A percentile compares a stretch with the other conserved stretches of the same genome.
Conservation (phyloP, 352 stramenopile species). For the Hyaloperonospora arabidopsidis region DNA sequence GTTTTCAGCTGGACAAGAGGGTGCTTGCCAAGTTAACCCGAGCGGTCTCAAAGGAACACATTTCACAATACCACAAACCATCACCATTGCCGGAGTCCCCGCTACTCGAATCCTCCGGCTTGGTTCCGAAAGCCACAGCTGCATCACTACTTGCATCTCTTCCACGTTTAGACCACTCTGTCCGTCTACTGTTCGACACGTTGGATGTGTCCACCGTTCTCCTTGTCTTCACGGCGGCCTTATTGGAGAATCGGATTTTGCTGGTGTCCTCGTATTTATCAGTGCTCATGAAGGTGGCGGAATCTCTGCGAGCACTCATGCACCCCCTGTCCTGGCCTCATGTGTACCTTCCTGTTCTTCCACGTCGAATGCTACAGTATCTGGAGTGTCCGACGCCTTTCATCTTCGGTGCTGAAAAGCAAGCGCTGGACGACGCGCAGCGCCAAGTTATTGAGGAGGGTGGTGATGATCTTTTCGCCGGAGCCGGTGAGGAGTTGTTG, state of each 20-base stretch:
- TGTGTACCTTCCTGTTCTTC: slow-evolving; percentile 78
- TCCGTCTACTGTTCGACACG: slow-evolving; percentile 75
- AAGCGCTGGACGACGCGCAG: slow-evolving; percentile 46
- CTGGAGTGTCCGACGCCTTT: slow-evolving; percentile 82
- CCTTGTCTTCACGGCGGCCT: slow-evolving; percentile 64
- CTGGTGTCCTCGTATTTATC: slow-evolving; percentile 76
- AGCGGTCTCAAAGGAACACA: slow-evolving; percentile 56
- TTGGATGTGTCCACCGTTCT: slow-evolving; percentile 68
- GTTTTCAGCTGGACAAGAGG: slow-evolving; percentile 74
- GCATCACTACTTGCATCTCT: slow-evolving; percentile 37
- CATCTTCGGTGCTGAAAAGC: slow-evolving; percentile 73
- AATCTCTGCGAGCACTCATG: slow-evolving; percentile 77
- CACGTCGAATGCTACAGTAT: slow-evolving; percentile 71
- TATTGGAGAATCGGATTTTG: slow-evolving; percentile 76
- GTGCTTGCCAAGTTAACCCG: slow-evolving; percentile 70
- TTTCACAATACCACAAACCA: slow-evolving; percentile 43
- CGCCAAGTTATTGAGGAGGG: slow-evolving; percentile 35
- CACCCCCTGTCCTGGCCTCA: slow-evolving; percentile 83
- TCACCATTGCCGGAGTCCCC: slow-evolving; percentile 29
- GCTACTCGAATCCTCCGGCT: slow-evolving; percentile 27
- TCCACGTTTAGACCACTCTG: slow-evolving; percentile 62
- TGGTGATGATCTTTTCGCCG: slow-evolving; percentile 41
- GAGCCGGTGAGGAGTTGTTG: slow-evolving; percentile 52
- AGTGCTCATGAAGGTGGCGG: slow-evolving; percentile 72
- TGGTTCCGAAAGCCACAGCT: slow-evolving; percentile 25